Percentiles rank a stretch among this genome's conserved stretches.
phyloP scores from a whole-genome alignment of 345 rosid genomes.

The Lenwebbia sp. region DNA sequence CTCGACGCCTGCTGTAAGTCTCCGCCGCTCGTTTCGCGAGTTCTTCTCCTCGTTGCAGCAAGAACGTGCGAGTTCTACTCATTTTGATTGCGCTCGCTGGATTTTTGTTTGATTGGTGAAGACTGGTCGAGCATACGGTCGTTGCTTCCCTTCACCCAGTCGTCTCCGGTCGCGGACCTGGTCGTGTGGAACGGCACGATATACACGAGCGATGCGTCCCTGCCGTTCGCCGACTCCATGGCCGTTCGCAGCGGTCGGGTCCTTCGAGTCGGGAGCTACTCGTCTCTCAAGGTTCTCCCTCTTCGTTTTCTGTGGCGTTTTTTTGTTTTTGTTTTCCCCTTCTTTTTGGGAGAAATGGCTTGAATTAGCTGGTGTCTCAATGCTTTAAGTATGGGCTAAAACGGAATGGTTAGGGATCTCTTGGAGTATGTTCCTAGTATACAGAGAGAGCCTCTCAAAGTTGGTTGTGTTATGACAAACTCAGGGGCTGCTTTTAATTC shows the following conservation, averaged over 20 bases:
- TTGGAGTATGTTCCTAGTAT: background rate
- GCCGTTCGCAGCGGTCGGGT: constrained; percentile 64
- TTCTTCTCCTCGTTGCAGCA: background rate
- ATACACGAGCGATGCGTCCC: constrained; percentile 60
- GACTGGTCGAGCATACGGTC: constrained; percentile 35
- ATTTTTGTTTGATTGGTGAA: constrained; percentile 1
- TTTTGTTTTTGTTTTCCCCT: background rate
- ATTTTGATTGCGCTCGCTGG: background rate
- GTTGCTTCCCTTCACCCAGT: constrained; percentile 15
- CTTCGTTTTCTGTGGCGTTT: background rate
- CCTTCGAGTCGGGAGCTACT: constrained; percentile 55
- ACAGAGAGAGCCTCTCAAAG: background rate
- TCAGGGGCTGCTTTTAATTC: background rate
- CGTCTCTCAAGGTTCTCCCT: constrained; percentile 48
- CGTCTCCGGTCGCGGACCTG: constrained; percentile 45
- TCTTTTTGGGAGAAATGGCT: background rate
- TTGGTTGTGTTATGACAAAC: background rate
- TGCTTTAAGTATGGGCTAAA: background rate
- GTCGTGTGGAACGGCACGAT: constrained; percentile 59
- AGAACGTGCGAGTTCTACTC: background rate
- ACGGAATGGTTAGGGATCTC: background rate
- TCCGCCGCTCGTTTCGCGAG: background rate
- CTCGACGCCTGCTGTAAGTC: constrained; percentile 5
- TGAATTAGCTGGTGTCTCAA: background rate
- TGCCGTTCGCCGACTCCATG: constrained; percentile 68